Evolutionary conservation across 2,329 filamentous ascomycete genomes (phyloP).

Genomic region (Mycocentrospora acerina): DNA sequence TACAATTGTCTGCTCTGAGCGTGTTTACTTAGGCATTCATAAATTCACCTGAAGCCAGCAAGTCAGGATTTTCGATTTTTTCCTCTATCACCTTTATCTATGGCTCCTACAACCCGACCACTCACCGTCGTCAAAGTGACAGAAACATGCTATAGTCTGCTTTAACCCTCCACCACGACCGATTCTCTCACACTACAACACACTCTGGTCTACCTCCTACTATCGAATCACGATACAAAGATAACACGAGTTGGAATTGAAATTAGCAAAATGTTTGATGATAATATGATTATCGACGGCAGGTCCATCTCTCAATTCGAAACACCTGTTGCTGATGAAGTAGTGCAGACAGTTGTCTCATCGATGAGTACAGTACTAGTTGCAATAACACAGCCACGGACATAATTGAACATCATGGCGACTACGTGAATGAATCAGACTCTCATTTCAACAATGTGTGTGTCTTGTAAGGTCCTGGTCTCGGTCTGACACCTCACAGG

Average conservation of each 20-base stretch:
- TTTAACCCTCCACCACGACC: too few relatives aligned
- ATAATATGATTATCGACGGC: conserved; percentile 16
- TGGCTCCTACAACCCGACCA: too few relatives aligned
- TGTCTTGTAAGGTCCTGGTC: neutral
- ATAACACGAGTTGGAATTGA: too few relatives aligned
- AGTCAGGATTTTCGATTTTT: too few relatives aligned
- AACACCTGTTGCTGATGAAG: conserved; percentile 2
- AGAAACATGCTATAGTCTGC: too few relatives aligned
- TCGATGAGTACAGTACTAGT: conserved; percentile 5
- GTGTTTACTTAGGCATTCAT: neutral
- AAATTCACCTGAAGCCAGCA: too few relatives aligned
- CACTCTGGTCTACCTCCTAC: too few relatives aligned
- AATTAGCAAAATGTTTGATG: conserved; percentile 14
- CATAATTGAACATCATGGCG: conserved; percentile 8
- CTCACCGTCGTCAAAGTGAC: neutral
- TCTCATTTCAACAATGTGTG: conserved; percentile 8
- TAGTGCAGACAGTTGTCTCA: conserved; percentile 7
- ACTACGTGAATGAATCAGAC: conserved; percentile 4
- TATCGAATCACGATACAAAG: too few relatives aligned
- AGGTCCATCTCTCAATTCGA: conserved; percentile 1
- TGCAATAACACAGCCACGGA: conserved; percentile 9
- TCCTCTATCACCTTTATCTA: too few relatives aligned
- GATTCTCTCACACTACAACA: too few relatives aligned
- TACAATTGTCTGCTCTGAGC: too few relatives aligned
- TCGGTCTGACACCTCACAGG: conserved; percentile 9